A percentile compares a stretch with the other conserved stretches of the same genome.
phyloP scores from a whole-genome alignment of 1,284 basidiomycete genomes.

The Puccinia sorghi region DNA sequence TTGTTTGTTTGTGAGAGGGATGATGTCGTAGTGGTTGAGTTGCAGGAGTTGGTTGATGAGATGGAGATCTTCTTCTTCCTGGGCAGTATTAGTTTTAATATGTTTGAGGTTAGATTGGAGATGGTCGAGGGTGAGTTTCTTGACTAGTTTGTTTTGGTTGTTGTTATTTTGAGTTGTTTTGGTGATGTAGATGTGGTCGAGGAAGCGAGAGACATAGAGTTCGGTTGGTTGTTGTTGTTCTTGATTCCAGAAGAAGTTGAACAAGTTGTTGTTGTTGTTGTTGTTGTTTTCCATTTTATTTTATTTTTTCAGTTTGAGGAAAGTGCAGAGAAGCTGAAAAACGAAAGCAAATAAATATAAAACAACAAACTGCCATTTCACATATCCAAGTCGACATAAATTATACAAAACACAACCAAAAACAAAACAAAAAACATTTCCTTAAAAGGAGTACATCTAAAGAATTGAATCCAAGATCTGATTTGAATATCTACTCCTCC shows the following conservation, averaged over 20 bases:
- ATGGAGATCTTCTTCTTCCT: neutral
- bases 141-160: neutral
- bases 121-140: neutral
- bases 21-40: neutral
- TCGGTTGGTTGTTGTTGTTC: neutral
- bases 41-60: constrained; percentile 7
- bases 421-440: neutral
- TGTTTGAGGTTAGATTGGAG: constrained; percentile 1
- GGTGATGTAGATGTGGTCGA: neutral
- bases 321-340: too few species aligned
- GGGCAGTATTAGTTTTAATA: neutral
- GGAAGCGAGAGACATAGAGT: neutral
- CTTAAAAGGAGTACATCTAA: neutral
- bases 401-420: neutral
- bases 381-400: too few species aligned
- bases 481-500: constrained; percentile 70
- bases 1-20: neutral
- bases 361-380: too few species aligned
- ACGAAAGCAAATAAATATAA: too few species aligned
- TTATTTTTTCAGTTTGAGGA: too few species aligned
- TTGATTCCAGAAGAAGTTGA: too few species aligned
- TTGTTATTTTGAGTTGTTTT: neutral
- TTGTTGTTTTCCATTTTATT: too few species aligned
- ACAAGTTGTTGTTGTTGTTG: too few species aligned
- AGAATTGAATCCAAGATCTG: constrained; percentile 52